These are phyloP conservation scores for Penicillium flavigenum DNA, from an alignment of 495 filamentous ascomycete species.

Conservation along the genomic window DNA sequence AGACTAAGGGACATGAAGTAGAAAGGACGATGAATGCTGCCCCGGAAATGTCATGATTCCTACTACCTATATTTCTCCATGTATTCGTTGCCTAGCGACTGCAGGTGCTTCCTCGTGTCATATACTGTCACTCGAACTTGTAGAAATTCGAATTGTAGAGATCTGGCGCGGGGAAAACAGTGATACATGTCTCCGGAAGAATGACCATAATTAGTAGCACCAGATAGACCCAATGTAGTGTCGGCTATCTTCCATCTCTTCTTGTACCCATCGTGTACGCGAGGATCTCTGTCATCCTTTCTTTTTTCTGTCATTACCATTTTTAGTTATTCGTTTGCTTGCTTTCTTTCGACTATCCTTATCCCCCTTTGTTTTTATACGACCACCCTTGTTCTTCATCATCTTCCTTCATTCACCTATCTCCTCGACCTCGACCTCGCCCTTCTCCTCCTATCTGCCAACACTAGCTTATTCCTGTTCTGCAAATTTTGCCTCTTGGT, in stretches of 20 bases:
- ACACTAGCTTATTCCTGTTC: neutral
- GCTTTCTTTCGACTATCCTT: neutral
- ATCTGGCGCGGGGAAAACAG: neutral
- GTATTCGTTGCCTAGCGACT: neutral
- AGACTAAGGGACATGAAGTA: no score
- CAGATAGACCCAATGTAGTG: neutral
- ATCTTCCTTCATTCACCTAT: neutral
- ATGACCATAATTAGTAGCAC: neutral
- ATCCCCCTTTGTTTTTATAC: neutral
- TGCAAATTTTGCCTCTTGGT: neutral
- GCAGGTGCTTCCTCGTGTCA: neutral
- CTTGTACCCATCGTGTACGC: neutral
- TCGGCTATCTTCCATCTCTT: neutral
- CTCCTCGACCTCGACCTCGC: neutral
- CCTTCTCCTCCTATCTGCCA: neutral
- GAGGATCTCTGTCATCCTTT: neutral
- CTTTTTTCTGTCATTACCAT: neutral
- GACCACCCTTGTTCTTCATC: neutral
- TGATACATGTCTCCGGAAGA: neutral
- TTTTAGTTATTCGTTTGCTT: neutral
- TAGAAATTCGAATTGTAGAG: neutral
- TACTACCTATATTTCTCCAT: neutral
- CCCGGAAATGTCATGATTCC: neutral
- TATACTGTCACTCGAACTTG: neutral
- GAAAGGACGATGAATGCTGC: neutral